Conservation (phyloP, 2,329 filamentous ascomycete species). For the Penicillium sp. region DNA sequence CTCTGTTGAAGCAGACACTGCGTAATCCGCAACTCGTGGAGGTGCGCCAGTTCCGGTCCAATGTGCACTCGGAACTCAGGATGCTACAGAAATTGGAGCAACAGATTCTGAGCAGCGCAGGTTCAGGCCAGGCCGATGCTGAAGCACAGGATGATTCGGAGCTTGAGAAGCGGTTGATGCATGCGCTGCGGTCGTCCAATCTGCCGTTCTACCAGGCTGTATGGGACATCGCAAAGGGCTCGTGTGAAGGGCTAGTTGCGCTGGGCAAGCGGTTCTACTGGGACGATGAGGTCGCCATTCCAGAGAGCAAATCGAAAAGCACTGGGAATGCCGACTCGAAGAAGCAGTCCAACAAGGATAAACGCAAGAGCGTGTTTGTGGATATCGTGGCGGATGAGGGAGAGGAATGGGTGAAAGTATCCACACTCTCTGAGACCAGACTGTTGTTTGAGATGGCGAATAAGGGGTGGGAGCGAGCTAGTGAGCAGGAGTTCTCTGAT, state of each 20-base stretch:
- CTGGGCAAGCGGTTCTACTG: slow-evolving; percentile 58
- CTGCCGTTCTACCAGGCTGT: slow-evolving; percentile 62
- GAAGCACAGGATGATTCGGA: slow-evolving; percentile 20
- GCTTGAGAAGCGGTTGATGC: slow-evolving; percentile 41
- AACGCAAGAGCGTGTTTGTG: slow-evolving; percentile 55
- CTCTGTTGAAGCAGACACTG: slow-evolving; percentile 38
- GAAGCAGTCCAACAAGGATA: slow-evolving; percentile 37
- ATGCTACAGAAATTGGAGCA: slow-evolving; percentile 45
- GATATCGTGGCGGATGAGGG: slow-evolving; percentile 65
- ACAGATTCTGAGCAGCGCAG: slow-evolving; percentile 20
- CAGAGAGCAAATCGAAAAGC: slow-evolving; percentile 8
- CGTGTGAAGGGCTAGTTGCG: slow-evolving; percentile 54
- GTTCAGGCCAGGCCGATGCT: slow-evolving; percentile 3
- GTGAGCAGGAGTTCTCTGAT: slow-evolving; percentile 44
- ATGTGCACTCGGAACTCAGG: slow-evolving; percentile 49
- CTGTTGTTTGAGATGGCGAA: slow-evolving; percentile 67
- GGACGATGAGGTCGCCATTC: slow-evolving; percentile 21
- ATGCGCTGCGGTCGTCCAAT: slow-evolving; percentile 64
- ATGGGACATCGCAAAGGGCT: slow-evolving; percentile 60
- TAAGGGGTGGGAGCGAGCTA: slow-evolving; percentile 58
- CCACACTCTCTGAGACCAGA: slow-evolving; percentile 61
- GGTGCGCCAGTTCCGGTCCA: slow-evolving; percentile 49
- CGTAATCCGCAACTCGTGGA: slow-evolving; percentile 51
- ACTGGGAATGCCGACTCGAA: slow-evolving; percentile 14
- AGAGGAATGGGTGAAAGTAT: slow-evolving; percentile 66